These are phyloP conservation scores for Tricharina praecox DNA, from an alignment of 495 filamentous ascomycete species.

Conservation along the genomic window DNA sequence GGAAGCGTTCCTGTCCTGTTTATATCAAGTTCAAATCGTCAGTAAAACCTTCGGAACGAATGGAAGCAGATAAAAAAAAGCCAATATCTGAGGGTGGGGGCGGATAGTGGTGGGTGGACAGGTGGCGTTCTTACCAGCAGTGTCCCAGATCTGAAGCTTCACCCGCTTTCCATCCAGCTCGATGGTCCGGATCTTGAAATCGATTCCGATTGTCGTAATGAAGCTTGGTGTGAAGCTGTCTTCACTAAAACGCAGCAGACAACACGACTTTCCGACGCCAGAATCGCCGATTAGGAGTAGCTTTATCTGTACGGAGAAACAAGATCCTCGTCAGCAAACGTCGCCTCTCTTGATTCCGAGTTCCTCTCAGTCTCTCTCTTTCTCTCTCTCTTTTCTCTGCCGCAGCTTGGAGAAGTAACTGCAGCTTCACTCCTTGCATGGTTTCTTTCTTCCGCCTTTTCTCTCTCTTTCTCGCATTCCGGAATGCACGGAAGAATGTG, in stretches of 20 bases:
- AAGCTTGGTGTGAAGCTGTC: conserved; percentile 98
- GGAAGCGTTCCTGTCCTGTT: conserved; percentile 74
- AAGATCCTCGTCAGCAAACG: not conserved
- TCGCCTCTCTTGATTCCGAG: no score
- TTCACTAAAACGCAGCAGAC: conserved; percentile 93
- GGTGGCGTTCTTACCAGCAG: conserved; percentile 39
- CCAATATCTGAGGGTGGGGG: no score
- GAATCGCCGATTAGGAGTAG: conserved; percentile 95
- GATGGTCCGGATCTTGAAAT: conserved; percentile 99
- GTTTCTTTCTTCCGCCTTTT: no score
- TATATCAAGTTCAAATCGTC: conserved; percentile 4
- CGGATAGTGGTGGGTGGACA: not conserved
- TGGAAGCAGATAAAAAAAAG: no score
- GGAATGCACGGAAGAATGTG: no score
- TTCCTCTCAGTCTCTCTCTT: no score
- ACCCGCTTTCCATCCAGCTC: conserved; percentile 95
- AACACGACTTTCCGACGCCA: conserved; percentile 96
- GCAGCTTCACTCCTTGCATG: not conserved
- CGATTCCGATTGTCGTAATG: conserved; percentile 98
- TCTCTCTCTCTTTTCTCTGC: no score
- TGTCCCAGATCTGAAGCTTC: conserved; percentile 99
- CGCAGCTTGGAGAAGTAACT: not conserved
- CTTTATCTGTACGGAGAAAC: conserved; percentile 57
- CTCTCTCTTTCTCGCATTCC: no score
- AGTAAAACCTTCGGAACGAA: conserved; percentile 2